Percentiles rank a stretch among this genome's conserved stretches.
phyloP scores from a whole-genome alignment of 495 filamentous ascomycete genomes.

The Trichoderma virens region DNA sequence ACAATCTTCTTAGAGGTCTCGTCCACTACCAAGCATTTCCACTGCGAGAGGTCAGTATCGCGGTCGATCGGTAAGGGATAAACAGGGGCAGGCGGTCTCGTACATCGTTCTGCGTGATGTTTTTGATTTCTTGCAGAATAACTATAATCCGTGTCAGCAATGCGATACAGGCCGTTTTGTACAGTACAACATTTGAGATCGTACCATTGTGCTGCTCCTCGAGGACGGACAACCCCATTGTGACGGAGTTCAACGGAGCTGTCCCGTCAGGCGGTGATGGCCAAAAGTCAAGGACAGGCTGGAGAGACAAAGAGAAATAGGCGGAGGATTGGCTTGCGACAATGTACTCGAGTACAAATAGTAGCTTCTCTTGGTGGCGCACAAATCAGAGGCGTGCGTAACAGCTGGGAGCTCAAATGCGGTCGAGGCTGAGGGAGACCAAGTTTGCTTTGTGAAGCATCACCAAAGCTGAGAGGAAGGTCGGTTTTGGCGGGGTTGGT shows the following conservation, averaged over 20 bases:
- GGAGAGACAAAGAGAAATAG: background rate
- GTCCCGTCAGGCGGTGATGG: constrained; percentile 5
- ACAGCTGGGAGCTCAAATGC: background rate
- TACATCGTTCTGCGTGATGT: constrained; percentile 48
- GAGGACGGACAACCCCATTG: constrained; percentile 26
- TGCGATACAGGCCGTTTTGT: background rate
- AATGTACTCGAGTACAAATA: background rate
- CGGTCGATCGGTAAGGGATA: background rate
- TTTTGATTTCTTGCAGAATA: constrained; percentile 46
- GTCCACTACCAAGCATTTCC: constrained; percentile 92
- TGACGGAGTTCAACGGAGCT: background rate
- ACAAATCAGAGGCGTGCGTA: background rate
- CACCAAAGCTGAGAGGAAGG: constrained; percentile 1
- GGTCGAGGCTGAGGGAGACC: background rate
- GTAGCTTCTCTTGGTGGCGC: background rate
- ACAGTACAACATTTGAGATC: background rate
- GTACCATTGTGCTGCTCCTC: constrained; percentile 29
- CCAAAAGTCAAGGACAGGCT: background rate
- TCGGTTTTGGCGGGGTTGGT: constrained; percentile 7
- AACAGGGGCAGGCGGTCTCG: constrained; percentile 19
- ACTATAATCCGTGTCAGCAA: constrained; percentile 22
- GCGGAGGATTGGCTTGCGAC: background rate
- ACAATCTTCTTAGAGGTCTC: constrained; percentile 69
- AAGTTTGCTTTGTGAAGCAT: constrained; percentile 7
- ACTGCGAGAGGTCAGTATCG: constrained; percentile 43